phyloP scores from a whole-genome alignment of 1,284 basidiomycete species.

The Microbotryum scabiosae region DNA sequence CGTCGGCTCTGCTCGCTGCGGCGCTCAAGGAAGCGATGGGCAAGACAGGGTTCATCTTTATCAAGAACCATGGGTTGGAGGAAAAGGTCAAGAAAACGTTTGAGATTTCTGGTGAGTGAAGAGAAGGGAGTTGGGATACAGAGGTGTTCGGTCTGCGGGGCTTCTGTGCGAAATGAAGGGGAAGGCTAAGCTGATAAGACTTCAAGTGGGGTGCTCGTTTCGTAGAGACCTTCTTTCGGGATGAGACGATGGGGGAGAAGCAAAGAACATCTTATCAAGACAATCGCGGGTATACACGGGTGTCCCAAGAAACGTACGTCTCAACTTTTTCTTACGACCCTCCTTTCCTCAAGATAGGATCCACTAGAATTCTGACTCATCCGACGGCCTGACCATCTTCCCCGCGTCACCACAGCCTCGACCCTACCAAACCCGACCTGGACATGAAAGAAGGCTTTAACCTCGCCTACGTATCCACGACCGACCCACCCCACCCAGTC shows the following conservation, averaged over 20 bases:
- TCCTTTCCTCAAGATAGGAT: background rate
- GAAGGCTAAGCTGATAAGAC: background rate
- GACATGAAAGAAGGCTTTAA: slow-evolving; percentile 31
- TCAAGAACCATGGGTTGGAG: slow-evolving; percentile 21
- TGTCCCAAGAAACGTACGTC: slow-evolving; percentile 21
- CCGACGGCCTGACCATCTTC: background rate
- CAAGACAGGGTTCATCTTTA: slow-evolving; percentile 18
- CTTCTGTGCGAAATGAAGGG: too few species aligned
- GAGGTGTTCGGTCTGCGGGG: too few species aligned
- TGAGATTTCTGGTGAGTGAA: slow-evolving; percentile 12
- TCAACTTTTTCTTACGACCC: background rate
- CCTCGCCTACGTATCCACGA: slow-evolving; percentile 5
- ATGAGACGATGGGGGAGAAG: slow-evolving; percentile 24
- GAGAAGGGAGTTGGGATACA: background rate
- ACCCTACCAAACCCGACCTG: slow-evolving; percentile 15
- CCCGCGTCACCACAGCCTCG: slow-evolving; percentile 10
- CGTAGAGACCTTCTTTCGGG: slow-evolving; percentile 20
- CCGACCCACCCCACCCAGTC: background rate
- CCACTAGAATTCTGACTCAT: background rate
- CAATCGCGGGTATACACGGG: slow-evolving; percentile 24
- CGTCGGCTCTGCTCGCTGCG: slow-evolving; percentile 9
- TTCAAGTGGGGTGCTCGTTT: background rate
- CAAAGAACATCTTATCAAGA: slow-evolving; percentile 4
- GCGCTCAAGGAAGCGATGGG: slow-evolving; percentile 9
- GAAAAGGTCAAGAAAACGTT: slow-evolving; percentile 17